These are phyloP conservation scores for Calonectria pseudoturangicola DNA, from an alignment of 2,329 filamentous ascomycete genomes.

Conservation along the genomic window DNA sequence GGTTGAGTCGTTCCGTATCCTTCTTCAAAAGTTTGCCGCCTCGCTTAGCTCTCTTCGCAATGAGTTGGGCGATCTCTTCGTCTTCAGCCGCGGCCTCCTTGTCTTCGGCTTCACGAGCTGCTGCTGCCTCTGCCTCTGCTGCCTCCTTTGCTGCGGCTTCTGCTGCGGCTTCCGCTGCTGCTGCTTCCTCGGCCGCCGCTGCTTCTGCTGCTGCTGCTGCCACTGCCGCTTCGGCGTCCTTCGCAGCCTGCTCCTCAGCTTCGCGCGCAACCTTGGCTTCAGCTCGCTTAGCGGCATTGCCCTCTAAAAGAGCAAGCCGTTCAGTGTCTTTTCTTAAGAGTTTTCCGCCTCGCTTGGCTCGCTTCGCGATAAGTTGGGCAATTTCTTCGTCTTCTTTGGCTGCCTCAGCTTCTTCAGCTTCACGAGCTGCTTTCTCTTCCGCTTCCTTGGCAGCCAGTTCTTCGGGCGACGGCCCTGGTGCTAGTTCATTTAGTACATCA, in stretches of 20 bases:
- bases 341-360: conserved; percentile 50
- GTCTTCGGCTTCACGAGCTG: conserved; percentile 43
- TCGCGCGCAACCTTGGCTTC: conserved; percentile 44
- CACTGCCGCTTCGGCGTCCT: conserved; percentile 47
- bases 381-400: conserved; percentile 51
- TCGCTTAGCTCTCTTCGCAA: conserved; percentile 61
- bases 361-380: conserved; percentile 44
- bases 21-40: conserved; percentile 48
- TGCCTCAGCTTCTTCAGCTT: conserved; percentile 58
- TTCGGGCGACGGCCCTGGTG: conserved; percentile 57
- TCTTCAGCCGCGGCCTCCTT: conserved; percentile 53
- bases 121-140: conserved; percentile 41
- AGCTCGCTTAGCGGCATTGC: conserved; percentile 42
- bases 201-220: conserved; percentile 48
- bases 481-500: conserved; percentile 60
- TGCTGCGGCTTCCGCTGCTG: conserved; percentile 50
- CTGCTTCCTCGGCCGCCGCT: conserved; percentile 57
- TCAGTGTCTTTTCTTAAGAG: conserved; percentile 49
- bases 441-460: conserved; percentile 44
- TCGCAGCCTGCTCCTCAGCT: conserved; percentile 45
- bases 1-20: conserved; percentile 47
- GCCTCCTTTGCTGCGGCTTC: conserved; percentile 44
- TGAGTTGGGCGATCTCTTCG: conserved; percentile 60
- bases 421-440: conserved; percentile 47
- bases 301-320: conserved; percentile 46